phyloP scores from a whole-genome alignment of 768 basidiomycete genomes.

The Kwoniella botswanensis region DNA sequence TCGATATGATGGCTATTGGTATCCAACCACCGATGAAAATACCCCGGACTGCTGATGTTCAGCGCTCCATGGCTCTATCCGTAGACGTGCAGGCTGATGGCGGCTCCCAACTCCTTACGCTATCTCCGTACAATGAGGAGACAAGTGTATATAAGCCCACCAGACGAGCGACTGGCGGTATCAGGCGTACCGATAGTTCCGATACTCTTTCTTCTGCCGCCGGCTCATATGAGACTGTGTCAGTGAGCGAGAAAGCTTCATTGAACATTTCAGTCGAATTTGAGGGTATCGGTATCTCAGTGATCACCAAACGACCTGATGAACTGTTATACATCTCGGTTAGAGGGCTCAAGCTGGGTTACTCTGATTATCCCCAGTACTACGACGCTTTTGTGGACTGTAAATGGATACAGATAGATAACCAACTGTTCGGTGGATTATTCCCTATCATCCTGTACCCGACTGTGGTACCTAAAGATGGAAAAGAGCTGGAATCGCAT shows the following conservation, averaged over 20 bases:
- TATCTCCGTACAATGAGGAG: slow-evolving; percentile 84
- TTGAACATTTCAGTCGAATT: slow-evolving; percentile 75
- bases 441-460: slow-evolving; percentile 96
- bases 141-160: slow-evolving; percentile 85
- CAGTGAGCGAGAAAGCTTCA: slow-evolving; percentile 71
- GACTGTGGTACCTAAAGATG: slow-evolving; percentile 72
- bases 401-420: slow-evolving; percentile 92
- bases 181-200: slow-evolving; percentile 68
- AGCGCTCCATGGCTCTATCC: slow-evolving; percentile 72
- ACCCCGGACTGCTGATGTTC: slow-evolving; percentile 38
- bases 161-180: slow-evolving; percentile 61
- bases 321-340: slow-evolving; percentile 89
- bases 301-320: slow-evolving; percentile 82
- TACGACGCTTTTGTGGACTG: slow-evolving; percentile 80
- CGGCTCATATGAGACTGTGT: slow-evolving; percentile 80
- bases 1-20: slow-evolving; percentile 97
- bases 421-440: slow-evolving; percentile 93
- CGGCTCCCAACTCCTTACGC: slow-evolving; percentile 78
- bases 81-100: slow-evolving; percentile 91
- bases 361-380: slow-evolving; percentile 75
- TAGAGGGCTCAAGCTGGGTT: slow-evolving; percentile 80
- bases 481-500: slow-evolving; percentile 74
- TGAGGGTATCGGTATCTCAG: slow-evolving; percentile 87
- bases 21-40: slow-evolving; percentile 80
- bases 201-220: slow-evolving; percentile 65